Evolutionary conservation across 352 stramenopile genomes (phyloP), one percentile per base, ranked within the genome.

Genomic region (Globisporangium solare): DNA sequence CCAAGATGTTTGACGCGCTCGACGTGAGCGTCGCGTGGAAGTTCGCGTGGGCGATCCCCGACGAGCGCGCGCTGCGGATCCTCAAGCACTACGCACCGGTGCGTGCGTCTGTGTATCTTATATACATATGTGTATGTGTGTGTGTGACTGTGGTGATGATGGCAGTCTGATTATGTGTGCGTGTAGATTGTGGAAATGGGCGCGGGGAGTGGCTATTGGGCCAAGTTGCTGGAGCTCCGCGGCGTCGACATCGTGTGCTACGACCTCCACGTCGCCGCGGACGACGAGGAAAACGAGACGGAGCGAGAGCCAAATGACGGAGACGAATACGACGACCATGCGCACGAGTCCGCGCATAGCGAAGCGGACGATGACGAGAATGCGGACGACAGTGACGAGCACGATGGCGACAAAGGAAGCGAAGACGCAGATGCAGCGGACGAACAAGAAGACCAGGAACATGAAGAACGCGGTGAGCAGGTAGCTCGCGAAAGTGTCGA

Each of bases 21-120:
- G 79, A 94, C 60, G 77, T 92, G 56, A 74, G 72, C 63, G 72
- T 91, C 43, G 83, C 58, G 48, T 71, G 97, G 77, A 86, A 86
- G 67, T 97, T 96, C 68, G 76, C 87, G 41, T 98, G 92, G 94
- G 92, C 92, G 21, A 97, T 95, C 46, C 94, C 94, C 0, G 79
- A 96, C 68, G 74, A 91, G 50, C 77, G 81, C 18, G 83, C 87
- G 21, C 66, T 98, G 56, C 78, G 72, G 5, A 93, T 98, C 65
- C 83, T 98, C 66, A 92, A 94, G 63, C 73, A 96, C 55, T 98
- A 97, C 61, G 76, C 71, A 61, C 89, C 88, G 51, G 83, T 94
- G 60, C 24, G 67, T 37, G 43, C 12, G 3, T 15, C 2, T 8
- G 27, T 8, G 27, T 35, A 8, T 35, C n/a, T n/a, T n/a, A n/a